Conservation (phyloP, 768 basidiomycete species). For the Candolleomyces efflorescens region DNA sequence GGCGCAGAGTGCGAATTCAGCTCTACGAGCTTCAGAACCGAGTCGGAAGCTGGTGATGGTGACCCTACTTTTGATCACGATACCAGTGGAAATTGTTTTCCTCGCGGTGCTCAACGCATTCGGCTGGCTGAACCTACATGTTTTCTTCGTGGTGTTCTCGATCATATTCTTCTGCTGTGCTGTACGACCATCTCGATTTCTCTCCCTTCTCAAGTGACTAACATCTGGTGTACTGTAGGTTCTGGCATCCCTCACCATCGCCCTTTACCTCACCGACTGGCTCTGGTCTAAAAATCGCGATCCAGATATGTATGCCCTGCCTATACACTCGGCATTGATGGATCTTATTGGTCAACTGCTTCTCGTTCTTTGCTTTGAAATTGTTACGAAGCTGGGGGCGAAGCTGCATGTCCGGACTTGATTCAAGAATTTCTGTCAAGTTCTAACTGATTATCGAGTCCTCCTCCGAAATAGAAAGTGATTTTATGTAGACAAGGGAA, state of each 20-base stretch:
- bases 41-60: conserved; percentile 53
- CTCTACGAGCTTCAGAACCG: conserved; percentile 26
- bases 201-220: neutral
- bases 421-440: neutral
- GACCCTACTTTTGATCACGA: conserved; percentile 67
- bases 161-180: conserved; percentile 71
- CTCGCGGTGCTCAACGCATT: conserved; percentile 57
- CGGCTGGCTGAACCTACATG: conserved; percentile 75
- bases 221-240: conserved; percentile 43
- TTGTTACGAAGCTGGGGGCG: conserved; percentile 47
- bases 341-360: conserved; percentile 81
- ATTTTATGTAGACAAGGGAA: neutral
- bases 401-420: conserved; percentile 22
- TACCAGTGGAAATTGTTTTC: conserved; percentile 81
- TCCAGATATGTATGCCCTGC: conserved; percentile 92
- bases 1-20: conserved; percentile 29
- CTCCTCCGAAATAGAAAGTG: neutral
- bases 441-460: neutral
- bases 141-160: conserved; percentile 65
- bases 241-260: conserved; percentile 61
- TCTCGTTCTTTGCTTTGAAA: conserved; percentile 70
- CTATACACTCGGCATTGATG: conserved; percentile 85
- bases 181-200: conserved; percentile 42
- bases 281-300: conserved; percentile 78
- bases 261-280: conserved; percentile 61